phyloP scores from a whole-genome alignment of 176 grass and related monocot genomes.

The Miscanthus lutarioriparius region DNA sequence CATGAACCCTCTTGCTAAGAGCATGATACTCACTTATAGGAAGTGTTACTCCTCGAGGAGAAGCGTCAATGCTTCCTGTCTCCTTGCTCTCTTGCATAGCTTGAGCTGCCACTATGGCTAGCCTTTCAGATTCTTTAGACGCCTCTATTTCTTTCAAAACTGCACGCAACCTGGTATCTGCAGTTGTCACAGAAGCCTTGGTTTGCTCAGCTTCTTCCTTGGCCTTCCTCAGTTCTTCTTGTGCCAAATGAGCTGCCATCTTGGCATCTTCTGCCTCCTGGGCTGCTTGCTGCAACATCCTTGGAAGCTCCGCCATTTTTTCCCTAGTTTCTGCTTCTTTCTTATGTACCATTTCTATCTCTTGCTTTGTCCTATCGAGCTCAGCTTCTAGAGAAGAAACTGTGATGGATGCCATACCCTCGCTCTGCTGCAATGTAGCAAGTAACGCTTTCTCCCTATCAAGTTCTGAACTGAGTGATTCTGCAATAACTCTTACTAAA shows the following conservation, averaged over 20 bases:
- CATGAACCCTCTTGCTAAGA: constrained; percentile 74
- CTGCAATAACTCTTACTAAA: constrained; percentile 52
- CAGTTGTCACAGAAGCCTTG: constrained; percentile 64
- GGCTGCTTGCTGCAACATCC: constrained; percentile 78
- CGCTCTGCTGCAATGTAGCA: constrained; percentile 72
- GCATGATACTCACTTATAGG: constrained; percentile 63
- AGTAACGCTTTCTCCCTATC: constrained; percentile 69
- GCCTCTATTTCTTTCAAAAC: constrained; percentile 90
- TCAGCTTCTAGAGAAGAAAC: constrained; percentile 86
- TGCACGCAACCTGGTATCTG: constrained; percentile 60
- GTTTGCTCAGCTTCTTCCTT: constrained; percentile 79
- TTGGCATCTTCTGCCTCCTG: constrained; percentile 79
- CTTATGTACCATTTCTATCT: constrained; percentile 59
- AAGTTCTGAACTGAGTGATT: constrained; percentile 61
- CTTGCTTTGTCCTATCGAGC: constrained; percentile 66
- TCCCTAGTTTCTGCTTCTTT: constrained; percentile 68
- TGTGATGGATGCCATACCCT: constrained; percentile 84
- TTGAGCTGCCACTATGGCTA: constrained; percentile 70
- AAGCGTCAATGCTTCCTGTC: constrained; percentile 50
- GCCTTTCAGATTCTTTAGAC: constrained; percentile 65
- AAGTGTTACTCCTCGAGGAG: constrained; percentile 63
- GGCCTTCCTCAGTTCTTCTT: constrained; percentile 74
- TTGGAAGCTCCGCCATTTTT: constrained; percentile 78
- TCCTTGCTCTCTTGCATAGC: constrained; percentile 79
- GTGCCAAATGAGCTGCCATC: constrained; percentile 53